Conservation (phyloP, 2,329 filamentous ascomycete species). For the Gnomoniopsis smithogilvyi region DNA sequence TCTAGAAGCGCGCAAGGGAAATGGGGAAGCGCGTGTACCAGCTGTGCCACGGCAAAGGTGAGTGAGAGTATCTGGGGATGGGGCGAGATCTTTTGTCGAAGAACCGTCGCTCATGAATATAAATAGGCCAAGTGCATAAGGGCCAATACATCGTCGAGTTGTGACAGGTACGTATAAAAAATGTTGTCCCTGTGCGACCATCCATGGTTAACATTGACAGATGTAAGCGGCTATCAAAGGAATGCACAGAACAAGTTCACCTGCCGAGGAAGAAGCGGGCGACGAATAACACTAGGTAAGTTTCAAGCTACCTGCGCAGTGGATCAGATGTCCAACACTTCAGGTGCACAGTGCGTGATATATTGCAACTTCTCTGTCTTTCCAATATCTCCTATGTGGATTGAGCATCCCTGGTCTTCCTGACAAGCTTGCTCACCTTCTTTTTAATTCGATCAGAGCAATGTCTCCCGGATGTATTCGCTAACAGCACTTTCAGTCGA, state of each 20-base stretch:
- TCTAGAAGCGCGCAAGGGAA: constrained; percentile 8
- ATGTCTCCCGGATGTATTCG: neutral
- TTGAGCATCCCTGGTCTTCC: neutral
- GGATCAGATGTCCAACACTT: neutral
- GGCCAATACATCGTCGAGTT: neutral
- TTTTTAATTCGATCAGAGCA: neutral
- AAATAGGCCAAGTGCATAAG: constrained; percentile 16
- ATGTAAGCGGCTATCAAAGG: constrained; percentile 46
- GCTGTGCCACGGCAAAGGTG: constrained; percentile 17
- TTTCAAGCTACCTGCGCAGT: constrained; percentile 10
- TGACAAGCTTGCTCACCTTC: neutral
- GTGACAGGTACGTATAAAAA: constrained; percentile 27
- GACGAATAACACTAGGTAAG: constrained; percentile 45
- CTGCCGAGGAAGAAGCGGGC: constrained; percentile 50
- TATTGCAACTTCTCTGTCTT: too few relatives aligned
- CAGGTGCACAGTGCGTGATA: too few relatives aligned
- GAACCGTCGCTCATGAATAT: neutral
- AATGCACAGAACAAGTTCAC: constrained; percentile 44
- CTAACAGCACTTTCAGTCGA: constrained; percentile 30
- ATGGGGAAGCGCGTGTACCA: constrained; percentile 18
- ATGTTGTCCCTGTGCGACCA: neutral
- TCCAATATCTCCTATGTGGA: too few relatives aligned
- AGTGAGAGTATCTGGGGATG: neutral
- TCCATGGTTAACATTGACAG: constrained; percentile 25
- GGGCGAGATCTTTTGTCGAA: too few relatives aligned